phyloP scores from a whole-genome alignment of 257 asterid genomes.

The Solanum microdontum region DNA sequence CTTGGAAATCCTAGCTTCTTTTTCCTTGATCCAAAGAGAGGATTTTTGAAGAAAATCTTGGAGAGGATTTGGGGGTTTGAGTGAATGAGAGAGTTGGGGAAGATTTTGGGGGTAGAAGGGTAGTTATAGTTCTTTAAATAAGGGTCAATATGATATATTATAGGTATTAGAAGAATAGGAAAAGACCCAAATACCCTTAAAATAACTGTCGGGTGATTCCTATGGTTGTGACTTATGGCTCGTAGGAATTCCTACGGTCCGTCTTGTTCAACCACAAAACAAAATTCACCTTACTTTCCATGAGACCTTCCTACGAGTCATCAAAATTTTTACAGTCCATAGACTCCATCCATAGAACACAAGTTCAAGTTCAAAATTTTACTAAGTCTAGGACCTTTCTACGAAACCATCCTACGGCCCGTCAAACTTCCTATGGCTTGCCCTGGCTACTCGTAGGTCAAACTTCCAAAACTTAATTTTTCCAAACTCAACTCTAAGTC shows the following conservation, averaged over 20 bases:
- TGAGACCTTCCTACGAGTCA: neutral
- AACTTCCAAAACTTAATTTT: neutral
- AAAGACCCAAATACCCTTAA: neutral
- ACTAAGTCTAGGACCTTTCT: neutral
- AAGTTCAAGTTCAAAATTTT: neutral
- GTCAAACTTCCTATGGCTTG: neutral
- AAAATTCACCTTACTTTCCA: neutral
- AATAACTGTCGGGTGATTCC: neutral
- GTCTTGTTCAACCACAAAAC: neutral
- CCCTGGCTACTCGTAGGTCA: neutral
- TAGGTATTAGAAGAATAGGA: neutral
- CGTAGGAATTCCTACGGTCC: neutral
- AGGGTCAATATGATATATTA: neutral
- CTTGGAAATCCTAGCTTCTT: neutral
- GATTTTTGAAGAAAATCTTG: neutral
- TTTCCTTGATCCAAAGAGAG: neutral
- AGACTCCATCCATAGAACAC: neutral
- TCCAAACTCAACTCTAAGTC: neutral
- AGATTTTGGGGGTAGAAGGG: neutral
- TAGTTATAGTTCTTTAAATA: neutral
- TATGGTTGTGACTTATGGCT: neutral
- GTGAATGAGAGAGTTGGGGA: neutral
- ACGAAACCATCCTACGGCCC: neutral
- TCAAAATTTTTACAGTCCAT: neutral
- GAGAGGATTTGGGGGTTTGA: neutral